These are phyloP conservation scores for Pythium vanterpoolii DNA, from an alignment of 352 stramenopile species.

Conservation along the genomic window DNA sequence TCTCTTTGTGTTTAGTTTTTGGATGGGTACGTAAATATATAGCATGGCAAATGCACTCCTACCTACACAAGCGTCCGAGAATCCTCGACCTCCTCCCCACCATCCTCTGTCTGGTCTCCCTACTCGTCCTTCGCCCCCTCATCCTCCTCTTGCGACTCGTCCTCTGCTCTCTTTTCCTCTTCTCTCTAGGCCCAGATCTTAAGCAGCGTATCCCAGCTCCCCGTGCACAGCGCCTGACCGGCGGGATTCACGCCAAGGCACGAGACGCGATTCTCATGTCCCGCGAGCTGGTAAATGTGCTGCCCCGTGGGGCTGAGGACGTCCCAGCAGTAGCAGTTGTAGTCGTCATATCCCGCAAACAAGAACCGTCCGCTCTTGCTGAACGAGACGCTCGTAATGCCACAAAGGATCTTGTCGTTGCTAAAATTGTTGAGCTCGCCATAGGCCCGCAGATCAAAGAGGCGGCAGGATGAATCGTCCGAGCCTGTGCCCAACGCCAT, in stretches of 20 bases:
- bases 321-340: constrained; percentile 98
- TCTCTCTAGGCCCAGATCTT: constrained; percentile 93
- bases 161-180: neutral
- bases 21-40: constrained; percentile 21
- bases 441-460: constrained; percentile 97
- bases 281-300: constrained; percentile 91
- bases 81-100: neutral
- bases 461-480: constrained; percentile 95
- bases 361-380: constrained; percentile 94
- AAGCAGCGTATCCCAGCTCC: constrained; percentile 98
- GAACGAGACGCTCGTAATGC: constrained; percentile 97
- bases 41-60: constrained; percentile 12
- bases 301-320: constrained; percentile 86
- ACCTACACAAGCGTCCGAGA: neutral
- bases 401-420: constrained; percentile 95
- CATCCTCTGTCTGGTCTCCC: neutral
- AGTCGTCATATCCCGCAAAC: constrained; percentile 98
- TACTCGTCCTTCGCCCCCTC: neutral
- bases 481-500: constrained; percentile 94
- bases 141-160: neutral
- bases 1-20: neutral
- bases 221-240: constrained; percentile 96
- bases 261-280: constrained; percentile 96
- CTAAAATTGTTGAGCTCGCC: constrained; percentile 97
- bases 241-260: constrained; percentile 95